A percentile compares a stretch with the other conserved stretches of the same genome.
Conservation (phyloP, 257 asterid species). For the Mitragyna speciosa region DNA sequence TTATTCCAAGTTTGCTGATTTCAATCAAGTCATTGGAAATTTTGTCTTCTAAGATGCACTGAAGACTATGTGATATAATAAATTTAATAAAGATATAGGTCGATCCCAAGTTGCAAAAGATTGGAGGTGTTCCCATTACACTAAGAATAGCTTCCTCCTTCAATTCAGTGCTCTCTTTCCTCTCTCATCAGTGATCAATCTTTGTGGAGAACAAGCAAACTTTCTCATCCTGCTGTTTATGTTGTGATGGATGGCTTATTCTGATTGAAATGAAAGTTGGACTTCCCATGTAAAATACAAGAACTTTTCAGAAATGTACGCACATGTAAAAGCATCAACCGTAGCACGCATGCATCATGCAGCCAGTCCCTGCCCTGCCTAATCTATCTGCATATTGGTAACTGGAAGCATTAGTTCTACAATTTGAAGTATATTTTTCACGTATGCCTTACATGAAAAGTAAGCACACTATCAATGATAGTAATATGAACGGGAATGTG, state of each 20-base stretch:
- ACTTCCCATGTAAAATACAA: neutral
- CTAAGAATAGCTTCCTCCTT: conserved; percentile 17
- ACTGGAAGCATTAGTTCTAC: neutral
- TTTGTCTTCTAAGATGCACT: conserved; percentile 26
- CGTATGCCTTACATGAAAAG: neutral
- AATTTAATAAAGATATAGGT: neutral
- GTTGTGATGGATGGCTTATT: conserved; percentile 14
- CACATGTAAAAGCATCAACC: neutral
- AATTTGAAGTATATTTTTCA: neutral
- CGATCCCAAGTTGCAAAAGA: neutral
- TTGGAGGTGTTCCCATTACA: conserved; percentile 9
- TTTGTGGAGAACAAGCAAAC: neutral
- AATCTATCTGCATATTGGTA: neutral
- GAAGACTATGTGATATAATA: conserved; percentile 7
- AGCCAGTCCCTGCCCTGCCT: neutral
- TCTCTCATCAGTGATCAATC: conserved; percentile 1
- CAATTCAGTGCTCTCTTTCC: conserved; percentile 4
- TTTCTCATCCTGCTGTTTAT: neutral
- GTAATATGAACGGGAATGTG: neutral
- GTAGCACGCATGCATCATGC: neutral
- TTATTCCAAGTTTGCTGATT: conserved; percentile 9
- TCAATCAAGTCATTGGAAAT: conserved; percentile 22
- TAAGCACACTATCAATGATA: neutral
- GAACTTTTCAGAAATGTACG: neutral
- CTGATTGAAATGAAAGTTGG: neutral